Evolutionary conservation across 306 rosid species (phyloP).

Genomic region (Pyrus betulifolia): DNA sequence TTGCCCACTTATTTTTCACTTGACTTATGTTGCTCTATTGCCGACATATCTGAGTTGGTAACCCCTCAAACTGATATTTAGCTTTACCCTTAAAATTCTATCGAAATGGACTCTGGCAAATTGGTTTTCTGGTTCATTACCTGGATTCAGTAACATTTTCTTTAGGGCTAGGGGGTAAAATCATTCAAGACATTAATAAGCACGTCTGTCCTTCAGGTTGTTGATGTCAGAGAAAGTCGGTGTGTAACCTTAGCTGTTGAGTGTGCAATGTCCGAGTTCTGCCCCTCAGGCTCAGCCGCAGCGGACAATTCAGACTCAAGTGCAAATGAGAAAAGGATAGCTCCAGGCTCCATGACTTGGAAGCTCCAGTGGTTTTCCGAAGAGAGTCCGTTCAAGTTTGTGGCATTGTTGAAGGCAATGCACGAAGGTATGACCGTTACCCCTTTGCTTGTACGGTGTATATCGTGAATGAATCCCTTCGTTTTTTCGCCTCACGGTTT

Average conservation of each 20-base stretch:
- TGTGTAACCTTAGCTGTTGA: conserved; percentile 49
- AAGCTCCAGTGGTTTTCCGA: conserved; percentile 67
- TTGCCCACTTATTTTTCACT: conserved; percentile 54
- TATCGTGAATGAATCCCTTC: conserved; percentile 23
- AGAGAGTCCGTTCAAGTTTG: conserved; percentile 54
- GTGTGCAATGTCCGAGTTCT: conserved; percentile 28
- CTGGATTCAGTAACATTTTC: too few relatives aligned
- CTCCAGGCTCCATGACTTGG: conserved; percentile 37
- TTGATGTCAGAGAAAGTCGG: conserved; percentile 37
- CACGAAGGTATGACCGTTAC: conserved; percentile 36
- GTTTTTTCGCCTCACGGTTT: neutral
- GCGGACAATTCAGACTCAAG: conserved; percentile 13
- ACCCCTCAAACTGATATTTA: neutral
- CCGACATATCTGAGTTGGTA: conserved; percentile 71
- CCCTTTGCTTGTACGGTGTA: conserved; percentile 49
- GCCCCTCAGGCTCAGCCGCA: conserved; percentile 26
- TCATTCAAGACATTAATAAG: too few relatives aligned
- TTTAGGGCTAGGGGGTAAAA: neutral
- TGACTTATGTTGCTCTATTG: conserved; percentile 61
- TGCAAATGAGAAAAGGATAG: conserved; percentile 20
- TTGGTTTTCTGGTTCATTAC: too few relatives aligned
- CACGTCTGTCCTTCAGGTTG: conserved; percentile 41
- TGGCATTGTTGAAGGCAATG: conserved; percentile 72
- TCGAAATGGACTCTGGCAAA: neutral
- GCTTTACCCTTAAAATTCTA: neutral